Conservation (phyloP, 768 basidiomycete genomes). For the Termitomyces titanicus region DNA sequence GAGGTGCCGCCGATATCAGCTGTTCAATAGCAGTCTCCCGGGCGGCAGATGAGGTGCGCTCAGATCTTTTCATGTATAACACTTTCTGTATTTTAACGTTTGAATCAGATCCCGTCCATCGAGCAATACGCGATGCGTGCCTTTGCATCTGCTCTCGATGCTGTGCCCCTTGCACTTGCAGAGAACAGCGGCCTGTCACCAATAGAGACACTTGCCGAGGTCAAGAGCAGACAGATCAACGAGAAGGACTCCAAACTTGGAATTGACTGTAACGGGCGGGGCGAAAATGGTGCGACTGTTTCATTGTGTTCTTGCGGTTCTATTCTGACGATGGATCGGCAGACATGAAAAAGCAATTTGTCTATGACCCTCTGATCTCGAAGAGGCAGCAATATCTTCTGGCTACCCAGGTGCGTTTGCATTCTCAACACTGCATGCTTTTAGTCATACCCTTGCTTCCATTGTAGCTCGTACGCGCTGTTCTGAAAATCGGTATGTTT, state of each 20-base stretch:
- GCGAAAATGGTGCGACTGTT: constrained; percentile 70
- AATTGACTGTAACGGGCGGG: constrained; percentile 86
- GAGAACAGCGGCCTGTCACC: constrained; percentile 97
- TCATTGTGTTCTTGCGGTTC: not conserved
- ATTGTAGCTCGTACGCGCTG: constrained; percentile 72
- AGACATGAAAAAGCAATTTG: constrained; percentile 99
- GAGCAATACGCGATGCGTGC: constrained; percentile 99
- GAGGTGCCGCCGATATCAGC: constrained; percentile 96
- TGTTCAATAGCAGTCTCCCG: constrained; percentile 90
- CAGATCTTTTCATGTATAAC: constrained; percentile 1
- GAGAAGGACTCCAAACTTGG: constrained; percentile 86
- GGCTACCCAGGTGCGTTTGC: constrained; percentile 78
- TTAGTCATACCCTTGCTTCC: not conserved
- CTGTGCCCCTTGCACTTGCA: constrained; percentile 93
- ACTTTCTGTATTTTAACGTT: not conserved
- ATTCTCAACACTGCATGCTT: not conserved
- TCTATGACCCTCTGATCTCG: constrained; percentile 95
- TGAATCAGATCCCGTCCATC: constrained; percentile 80
- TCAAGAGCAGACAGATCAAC: constrained; percentile 88
- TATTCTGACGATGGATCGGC: constrained; percentile 1
- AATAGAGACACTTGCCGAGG: constrained; percentile 94
- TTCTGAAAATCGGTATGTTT: constrained; percentile 78
- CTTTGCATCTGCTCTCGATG: constrained; percentile 93
- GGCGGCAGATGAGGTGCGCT: constrained; percentile 84
- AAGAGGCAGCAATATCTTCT: constrained; percentile 96